A percentile compares a stretch with the other conserved stretches of the same genome.
These are phyloP conservation scores for Malus hybrid DNA, from an alignment of 331 rosid species.

Conservation along the genomic window DNA sequence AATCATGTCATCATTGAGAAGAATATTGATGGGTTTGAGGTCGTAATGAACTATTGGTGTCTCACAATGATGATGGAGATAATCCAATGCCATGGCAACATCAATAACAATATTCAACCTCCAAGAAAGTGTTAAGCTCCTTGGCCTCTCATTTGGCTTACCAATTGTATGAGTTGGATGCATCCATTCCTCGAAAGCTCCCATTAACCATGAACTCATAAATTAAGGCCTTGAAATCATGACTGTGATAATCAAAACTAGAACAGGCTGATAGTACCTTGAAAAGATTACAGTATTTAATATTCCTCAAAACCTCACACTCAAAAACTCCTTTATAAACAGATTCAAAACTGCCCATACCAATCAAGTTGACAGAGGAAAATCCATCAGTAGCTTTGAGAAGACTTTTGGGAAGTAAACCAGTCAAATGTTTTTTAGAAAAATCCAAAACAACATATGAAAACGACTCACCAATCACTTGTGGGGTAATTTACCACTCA, in stretches of 20 bases:
- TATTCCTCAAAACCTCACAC: neutral
- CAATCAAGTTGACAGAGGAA: neutral
- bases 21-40: constrained; percentile 3
- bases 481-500: neutral
- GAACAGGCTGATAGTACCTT: too few relatives aligned
- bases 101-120: too few relatives aligned
- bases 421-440: neutral
- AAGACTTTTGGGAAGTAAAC: neutral
- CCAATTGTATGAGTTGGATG: too few relatives aligned
- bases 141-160: too few relatives aligned
- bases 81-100: constrained; percentile 1
- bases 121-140: too few relatives aligned
- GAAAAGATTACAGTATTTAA: neutral
- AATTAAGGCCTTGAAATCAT: too few relatives aligned
- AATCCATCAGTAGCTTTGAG: constrained; percentile 10
- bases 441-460: neutral
- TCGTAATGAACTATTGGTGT: neutral
- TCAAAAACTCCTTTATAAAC: neutral
- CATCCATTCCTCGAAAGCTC: too few relatives aligned
- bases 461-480: neutral
- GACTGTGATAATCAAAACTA: too few relatives aligned
- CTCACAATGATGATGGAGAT: neutral
- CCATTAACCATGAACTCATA: too few relatives aligned
- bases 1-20: neutral
- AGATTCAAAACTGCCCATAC: neutral